Percentiles rank a stretch among this genome's conserved stretches.
Conservation (phyloP, 805 yeast species). For the Myxozyma monticola region DNA sequence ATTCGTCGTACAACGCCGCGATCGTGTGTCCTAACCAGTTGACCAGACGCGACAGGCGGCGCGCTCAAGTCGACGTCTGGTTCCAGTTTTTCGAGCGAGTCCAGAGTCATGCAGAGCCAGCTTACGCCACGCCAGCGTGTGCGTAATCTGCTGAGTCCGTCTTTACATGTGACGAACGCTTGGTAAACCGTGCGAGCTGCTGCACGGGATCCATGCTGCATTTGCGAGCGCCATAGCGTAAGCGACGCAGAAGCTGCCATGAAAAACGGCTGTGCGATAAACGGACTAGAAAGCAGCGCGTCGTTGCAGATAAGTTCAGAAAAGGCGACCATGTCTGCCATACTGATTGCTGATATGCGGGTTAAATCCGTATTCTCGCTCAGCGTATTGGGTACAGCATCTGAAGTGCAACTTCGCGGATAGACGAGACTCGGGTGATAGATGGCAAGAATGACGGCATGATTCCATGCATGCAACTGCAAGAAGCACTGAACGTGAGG, state of each 20-base stretch:
- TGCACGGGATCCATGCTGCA: slow-evolving; percentile 5
- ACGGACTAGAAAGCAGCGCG: slow-evolving; percentile 35
- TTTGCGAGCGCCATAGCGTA: slow-evolving; percentile 31
- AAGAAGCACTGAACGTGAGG: slow-evolving; percentile 34
- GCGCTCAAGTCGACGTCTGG: slow-evolving; percentile 37
- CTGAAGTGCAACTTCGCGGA: too few relatives aligned
- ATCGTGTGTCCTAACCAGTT: slow-evolving; percentile 31
- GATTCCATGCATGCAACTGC: slow-evolving; percentile 35
- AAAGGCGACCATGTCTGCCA: slow-evolving; percentile 36
- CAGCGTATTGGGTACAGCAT: too few relatives aligned
- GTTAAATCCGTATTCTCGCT: slow-evolving; percentile 33
- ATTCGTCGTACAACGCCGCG: slow-evolving; percentile 32
- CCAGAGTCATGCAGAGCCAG: slow-evolving; percentile 35
- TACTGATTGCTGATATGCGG: slow-evolving; percentile 36
- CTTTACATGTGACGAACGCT: slow-evolving; percentile 33
- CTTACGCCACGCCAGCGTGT: slow-evolving; percentile 35
- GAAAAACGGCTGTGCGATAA: slow-evolving; percentile 34
- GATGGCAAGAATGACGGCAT: slow-evolving; percentile 36
- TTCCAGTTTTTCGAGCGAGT: slow-evolving; percentile 35
- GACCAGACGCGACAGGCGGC: slow-evolving; percentile 25
- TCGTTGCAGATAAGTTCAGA: slow-evolving; percentile 35
- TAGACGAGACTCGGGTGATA: slow-evolving; percentile 36
- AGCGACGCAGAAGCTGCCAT: slow-evolving; percentile 37
- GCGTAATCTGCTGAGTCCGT: slow-evolving; percentile 31
- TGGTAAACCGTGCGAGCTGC: slow-evolving; percentile 21